Evolutionary conservation across 768 basidiomycete species (phyloP).

Genomic region (Xerocomellus amylosporus): DNA sequence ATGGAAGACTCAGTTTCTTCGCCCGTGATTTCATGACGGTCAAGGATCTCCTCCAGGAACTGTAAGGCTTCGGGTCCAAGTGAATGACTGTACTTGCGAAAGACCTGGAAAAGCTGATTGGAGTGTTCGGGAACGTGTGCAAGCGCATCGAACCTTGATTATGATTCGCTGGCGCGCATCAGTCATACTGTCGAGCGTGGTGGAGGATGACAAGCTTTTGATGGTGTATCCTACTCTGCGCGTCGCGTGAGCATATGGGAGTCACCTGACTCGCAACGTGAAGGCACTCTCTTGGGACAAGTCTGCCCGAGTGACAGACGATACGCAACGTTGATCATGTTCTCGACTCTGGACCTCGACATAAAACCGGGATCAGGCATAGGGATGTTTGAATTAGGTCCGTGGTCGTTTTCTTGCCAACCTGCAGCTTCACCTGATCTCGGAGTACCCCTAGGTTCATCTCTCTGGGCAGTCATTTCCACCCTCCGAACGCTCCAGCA

Average conservation of each 20-base stretch:
- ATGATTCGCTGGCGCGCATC: conserved; percentile 40
- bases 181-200: conserved; percentile 29
- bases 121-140: background rate
- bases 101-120: conserved; percentile 49
- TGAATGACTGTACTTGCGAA: conserved; percentile 85
- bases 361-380: conserved; percentile 72
- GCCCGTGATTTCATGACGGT: conserved; percentile 66
- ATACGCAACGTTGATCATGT: conserved; percentile 40
- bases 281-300: conserved; percentile 12
- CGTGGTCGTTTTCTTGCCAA: conserved; percentile 1
- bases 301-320: background rate
- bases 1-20: conserved; percentile 71
- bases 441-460: conserved; percentile 50
- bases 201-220: background rate
- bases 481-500: conserved; percentile 62
- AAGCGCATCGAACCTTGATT: conserved; percentile 38
- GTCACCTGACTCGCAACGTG: conserved; percentile 7
- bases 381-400: conserved; percentile 77
- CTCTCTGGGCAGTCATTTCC: conserved; percentile 76
- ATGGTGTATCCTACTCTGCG: too few species aligned
- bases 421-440: background rate
- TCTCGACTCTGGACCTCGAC: conserved; percentile 70
- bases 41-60: conserved; percentile 68
- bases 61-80: conserved; percentile 75
- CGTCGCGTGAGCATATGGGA: background rate